A percentile compares a stretch with the other conserved stretches of the same genome.
Evolutionary conservation across 2,329 filamentous ascomycete species (phyloP).

Genomic region (Ceratocystis ficicola): DNA sequence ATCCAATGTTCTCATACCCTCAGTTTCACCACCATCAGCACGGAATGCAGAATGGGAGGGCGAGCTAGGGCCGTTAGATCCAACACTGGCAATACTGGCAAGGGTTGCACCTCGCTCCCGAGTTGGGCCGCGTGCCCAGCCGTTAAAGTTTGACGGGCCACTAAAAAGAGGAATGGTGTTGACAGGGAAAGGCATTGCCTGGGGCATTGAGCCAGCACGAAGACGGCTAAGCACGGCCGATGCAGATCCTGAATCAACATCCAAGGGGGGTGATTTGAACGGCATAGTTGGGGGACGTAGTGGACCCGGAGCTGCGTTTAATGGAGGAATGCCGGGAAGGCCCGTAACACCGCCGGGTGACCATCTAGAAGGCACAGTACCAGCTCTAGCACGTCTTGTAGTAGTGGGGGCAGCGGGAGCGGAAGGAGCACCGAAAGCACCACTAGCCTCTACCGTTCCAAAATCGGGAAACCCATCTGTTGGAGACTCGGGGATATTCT

Average conservation of each 20-base stretch:
- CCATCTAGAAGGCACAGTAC: slow-evolving; percentile 91
- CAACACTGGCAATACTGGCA: slow-evolving; percentile 68
- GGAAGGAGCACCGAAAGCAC: slow-evolving; percentile 1
- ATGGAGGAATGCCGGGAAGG: slow-evolving; percentile 30
- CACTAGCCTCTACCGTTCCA: slow-evolving; percentile 40
- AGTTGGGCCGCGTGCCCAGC: slow-evolving; percentile 52
- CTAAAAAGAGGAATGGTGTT: slow-evolving; percentile 53
- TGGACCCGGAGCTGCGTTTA: slow-evolving; percentile 16
- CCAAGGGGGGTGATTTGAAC: slow-evolving; percentile 58
- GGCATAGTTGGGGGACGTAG: slow-evolving; percentile 34
- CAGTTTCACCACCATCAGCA: slow-evolving; percentile 62
- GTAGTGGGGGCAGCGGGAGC: slow-evolving; percentile 44
- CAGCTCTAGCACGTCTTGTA: slow-evolving; percentile 71
- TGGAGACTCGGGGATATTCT: slow-evolving; percentile 94
- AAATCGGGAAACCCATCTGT: slow-evolving; percentile 93
- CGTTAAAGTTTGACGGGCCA: slow-evolving; percentile 80
- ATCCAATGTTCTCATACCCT: slow-evolving; percentile 82
- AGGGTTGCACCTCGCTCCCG: slow-evolving; percentile 79
- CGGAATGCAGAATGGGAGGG: slow-evolving; percentile 81
- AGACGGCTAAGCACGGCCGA: slow-evolving; percentile 60
- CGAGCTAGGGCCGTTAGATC: slow-evolving; percentile 80
- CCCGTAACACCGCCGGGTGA: slow-evolving; percentile 59
- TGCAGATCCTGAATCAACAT: slow-evolving; percentile 46
- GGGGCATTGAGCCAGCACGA: slow-evolving; percentile 86
- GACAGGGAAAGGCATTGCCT: slow-evolving; percentile 54